Conservation (phyloP, 2,329 filamentous ascomycete species). For the Penicillium sumatraense region DNA sequence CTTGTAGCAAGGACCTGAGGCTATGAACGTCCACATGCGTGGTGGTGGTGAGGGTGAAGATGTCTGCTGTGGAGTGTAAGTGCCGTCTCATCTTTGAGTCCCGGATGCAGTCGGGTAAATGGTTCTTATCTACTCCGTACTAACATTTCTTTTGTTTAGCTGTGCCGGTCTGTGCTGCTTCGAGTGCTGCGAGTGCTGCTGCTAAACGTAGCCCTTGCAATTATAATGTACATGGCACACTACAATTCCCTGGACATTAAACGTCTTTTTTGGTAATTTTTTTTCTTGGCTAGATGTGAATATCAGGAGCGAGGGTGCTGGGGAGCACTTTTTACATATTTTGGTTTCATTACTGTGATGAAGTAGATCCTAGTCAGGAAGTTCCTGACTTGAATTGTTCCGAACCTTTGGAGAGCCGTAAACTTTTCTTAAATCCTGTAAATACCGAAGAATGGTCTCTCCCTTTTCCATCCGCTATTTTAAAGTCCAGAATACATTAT, state of each 20-base stretch:
- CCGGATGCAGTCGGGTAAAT: neutral
- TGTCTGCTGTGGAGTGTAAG: constrained; percentile 20
- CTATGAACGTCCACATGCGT: constrained; percentile 16
- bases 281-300: too few species aligned
- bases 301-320: too few species aligned
- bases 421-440: too few species aligned
- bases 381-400: too few species aligned
- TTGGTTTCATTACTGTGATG: too few species aligned
- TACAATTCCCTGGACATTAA: neutral
- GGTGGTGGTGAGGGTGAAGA: constrained; percentile 19
- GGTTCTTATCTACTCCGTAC: neutral
- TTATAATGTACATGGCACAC: neutral
- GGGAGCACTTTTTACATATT: too few species aligned
- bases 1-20: constrained; percentile 3
- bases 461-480: too few species aligned
- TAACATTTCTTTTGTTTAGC: neutral
- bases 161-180: constrained; percentile 20
- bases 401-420: too few species aligned
- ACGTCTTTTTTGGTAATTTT: neutral
- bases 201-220: neutral
- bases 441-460: too few species aligned
- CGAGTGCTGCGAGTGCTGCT: constrained; percentile 15
- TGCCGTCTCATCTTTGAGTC: neutral
- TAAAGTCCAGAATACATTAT: too few species aligned
- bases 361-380: too few species aligned